Evolutionary conservation across 306 rosid genomes (phyloP), one percentile per base, ranked within the genome.

Genomic region (Lathyrus aphaca): DNA sequence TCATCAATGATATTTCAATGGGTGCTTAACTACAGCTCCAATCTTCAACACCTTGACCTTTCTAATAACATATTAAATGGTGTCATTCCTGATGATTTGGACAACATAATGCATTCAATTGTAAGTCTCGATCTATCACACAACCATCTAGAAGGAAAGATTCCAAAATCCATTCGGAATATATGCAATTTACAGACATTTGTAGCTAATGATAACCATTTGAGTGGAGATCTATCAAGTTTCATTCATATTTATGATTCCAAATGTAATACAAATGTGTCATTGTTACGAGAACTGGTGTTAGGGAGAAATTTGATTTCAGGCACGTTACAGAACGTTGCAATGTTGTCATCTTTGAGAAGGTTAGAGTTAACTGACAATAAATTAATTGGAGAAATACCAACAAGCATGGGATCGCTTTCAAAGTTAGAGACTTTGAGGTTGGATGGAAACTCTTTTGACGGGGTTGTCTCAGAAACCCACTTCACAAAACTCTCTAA

Each of bases 161-260:
- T 71, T 11, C 68, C 60, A 17, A 32, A 44, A 59, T 59, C 68
- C 6, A 17, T 71, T 12, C 49, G 59, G 60, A 71, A 71, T 13
- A 71, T 71, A 18, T 58, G 60, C 68, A 30, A 27, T 4, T 71
- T 71, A 18, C 12, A 29, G 10, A 3, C n/a, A 11, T 57, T 57
- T 11, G 0, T 0, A 0, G 66, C 57, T 27, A 0, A 0, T 37
- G 0, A 11, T 4, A 71, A 71, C 14, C 3, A 7, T 4, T 44
- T 71, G 37, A 71, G 21, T 5, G 67, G 57, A 12, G 67, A 32
- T 8, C 44, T 57, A 23, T 25, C 66, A 10, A 15, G 16, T 70
- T 42, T 56, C 18, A 45, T 0, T 16, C 32, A 1, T 6, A 70
- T 0, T 2, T 56, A 70, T 43, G 10, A 37, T 23, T 69, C 74